A percentile compares a stretch with the other conserved stretches of the same genome.
Evolutionary conservation across 2,329 filamentous ascomycete species (phyloP).

Genomic region (Sclerotinia spermophila): DNA sequence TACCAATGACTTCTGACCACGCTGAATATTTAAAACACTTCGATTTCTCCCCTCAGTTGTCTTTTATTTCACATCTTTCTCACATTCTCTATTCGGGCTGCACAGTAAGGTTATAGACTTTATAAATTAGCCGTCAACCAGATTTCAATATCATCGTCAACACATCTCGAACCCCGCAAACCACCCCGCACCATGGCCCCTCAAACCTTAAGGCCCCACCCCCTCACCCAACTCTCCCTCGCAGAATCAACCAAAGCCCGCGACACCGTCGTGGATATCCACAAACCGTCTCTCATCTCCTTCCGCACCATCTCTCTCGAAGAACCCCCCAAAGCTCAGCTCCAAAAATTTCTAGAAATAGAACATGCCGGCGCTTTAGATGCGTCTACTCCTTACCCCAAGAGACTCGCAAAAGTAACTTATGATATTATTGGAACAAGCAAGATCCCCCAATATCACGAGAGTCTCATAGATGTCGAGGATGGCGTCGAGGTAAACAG

Average conservation of each 20-base stretch:
- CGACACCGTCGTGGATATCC: constrained; percentile 41
- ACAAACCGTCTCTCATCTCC: constrained; percentile 45
- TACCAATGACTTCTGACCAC: not conserved
- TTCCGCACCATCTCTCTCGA: constrained; percentile 59
- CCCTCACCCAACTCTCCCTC: constrained; percentile 45
- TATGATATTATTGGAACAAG: constrained; percentile 54
- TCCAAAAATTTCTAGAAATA: constrained; percentile 47
- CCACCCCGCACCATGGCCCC: not conserved
- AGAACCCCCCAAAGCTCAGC: constrained; percentile 51
- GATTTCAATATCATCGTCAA: not conserved
- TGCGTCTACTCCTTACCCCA: constrained; percentile 40
- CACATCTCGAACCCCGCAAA: not conserved
- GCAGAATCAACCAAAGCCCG: constrained; percentile 52
- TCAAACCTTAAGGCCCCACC: constrained; percentile 37
- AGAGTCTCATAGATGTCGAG: constrained; percentile 50
- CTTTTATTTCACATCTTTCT: not conserved
- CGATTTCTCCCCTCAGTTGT: not conserved
- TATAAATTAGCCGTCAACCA: not conserved
- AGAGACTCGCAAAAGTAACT: constrained; percentile 50
- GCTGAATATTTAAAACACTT: not conserved
- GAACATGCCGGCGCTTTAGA: constrained; percentile 42
- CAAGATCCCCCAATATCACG: constrained; percentile 51
- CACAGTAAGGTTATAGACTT: not conserved
- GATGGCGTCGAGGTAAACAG: constrained; percentile 42
- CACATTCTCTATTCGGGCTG: not conserved